These are phyloP conservation scores for Hippophae gyantsensis DNA, from an alignment of 306 rosid genomes.

Conservation along the genomic window DNA sequence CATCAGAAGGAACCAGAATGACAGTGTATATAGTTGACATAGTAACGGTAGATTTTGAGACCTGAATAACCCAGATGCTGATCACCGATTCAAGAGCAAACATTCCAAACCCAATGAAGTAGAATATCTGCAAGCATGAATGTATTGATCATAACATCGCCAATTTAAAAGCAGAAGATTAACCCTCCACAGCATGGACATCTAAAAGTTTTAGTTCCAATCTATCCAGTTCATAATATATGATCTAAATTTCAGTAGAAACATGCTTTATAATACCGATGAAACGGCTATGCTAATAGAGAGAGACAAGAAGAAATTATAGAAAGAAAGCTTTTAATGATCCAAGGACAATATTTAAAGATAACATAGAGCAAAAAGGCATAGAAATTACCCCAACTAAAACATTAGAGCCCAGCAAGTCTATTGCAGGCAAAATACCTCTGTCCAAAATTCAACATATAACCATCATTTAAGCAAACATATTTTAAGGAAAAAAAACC, in stretches of 20 bases:
- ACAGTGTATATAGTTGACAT: constrained; percentile 1
- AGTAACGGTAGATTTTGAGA: constrained; percentile 18
- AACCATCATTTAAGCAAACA: constrained; percentile 22
- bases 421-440: constrained; percentile 78
- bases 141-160: neutral
- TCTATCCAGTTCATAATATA: neutral
- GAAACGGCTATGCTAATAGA: neutral
- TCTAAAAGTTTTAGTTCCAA: neutral
- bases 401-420: constrained; percentile 34
- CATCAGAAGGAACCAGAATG: constrained; percentile 2
- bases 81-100: constrained; percentile 64
- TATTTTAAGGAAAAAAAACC: neutral
- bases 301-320: neutral
- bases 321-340: neutral
- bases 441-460: constrained; percentile 41
- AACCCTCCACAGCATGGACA: constrained; percentile 5
- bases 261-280: neutral
- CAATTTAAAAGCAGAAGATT: constrained; percentile 19
- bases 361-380: constrained; percentile 11
- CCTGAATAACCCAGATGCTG: constrained; percentile 98
- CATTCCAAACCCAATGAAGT: constrained; percentile 70
- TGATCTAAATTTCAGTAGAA: no score
- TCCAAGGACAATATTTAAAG: constrained; percentile 6
- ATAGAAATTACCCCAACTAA: constrained; percentile 54
- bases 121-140: constrained; percentile 51